A percentile compares a stretch with the other conserved stretches of the same genome.
phyloP scores from a whole-genome alignment of 306 rosid species.

The Phaseolus lunatus region DNA sequence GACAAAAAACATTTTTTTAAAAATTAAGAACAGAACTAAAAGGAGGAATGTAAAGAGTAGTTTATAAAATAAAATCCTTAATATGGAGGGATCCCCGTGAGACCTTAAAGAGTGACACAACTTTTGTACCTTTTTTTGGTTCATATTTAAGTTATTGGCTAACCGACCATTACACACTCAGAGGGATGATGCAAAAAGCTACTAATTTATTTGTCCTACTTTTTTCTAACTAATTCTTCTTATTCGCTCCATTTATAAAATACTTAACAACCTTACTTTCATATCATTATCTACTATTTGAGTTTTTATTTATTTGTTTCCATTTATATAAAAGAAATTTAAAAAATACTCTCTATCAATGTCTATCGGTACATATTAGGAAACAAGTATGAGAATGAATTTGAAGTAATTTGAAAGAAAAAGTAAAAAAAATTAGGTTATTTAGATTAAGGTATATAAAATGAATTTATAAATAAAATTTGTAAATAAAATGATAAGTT shows the following conservation, averaged over 20 bases:
- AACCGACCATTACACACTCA: conserved; percentile 17
- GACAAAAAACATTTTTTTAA: too few species aligned
- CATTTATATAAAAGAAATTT: background rate
- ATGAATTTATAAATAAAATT: too few species aligned
- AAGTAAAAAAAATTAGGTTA: too few species aligned
- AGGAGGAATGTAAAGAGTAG: background rate
- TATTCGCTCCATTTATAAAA: too few species aligned
- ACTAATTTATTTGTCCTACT: conserved; percentile 19
- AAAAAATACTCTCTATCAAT: background rate
- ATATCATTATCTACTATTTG: too few species aligned
- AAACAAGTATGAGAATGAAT: too few species aligned
- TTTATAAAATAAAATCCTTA: background rate
- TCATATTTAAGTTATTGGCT: conserved; percentile 32
- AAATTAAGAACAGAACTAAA: background rate
- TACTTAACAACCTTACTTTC: too few species aligned
- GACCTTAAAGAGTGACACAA: conserved; percentile 34
- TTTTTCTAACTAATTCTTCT: conserved; percentile 14
- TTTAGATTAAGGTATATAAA: too few species aligned
- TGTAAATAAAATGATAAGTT: too few species aligned
- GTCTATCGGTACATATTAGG: too few species aligned
- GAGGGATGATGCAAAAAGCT: background rate
- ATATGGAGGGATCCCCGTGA: conserved; percentile 31
- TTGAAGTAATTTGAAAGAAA: too few species aligned
- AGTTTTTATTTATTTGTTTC: too few species aligned
- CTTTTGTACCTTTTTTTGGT: conserved; percentile 32